These are phyloP conservation scores for Suhomyces tanzawaensis DNA, from an alignment of 805 yeast genomes.

Conservation along the genomic window DNA sequence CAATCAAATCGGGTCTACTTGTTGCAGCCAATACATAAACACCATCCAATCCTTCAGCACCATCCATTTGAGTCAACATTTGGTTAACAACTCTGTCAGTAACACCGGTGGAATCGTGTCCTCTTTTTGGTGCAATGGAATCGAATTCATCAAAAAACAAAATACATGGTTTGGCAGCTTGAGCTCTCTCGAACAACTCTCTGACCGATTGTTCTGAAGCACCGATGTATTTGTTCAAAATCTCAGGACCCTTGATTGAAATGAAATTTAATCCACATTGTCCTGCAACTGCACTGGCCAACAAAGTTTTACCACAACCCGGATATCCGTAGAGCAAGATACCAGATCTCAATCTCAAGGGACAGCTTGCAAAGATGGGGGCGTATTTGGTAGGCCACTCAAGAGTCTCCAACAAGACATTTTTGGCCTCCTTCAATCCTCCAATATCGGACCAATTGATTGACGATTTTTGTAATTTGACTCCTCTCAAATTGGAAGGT, in stretches of 20 bases:
- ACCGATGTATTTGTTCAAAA: conserved; percentile 91
- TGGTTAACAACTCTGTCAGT: conserved; percentile 98
- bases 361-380: conserved; percentile 88
- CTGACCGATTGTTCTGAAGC: conserved; percentile 95
- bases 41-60: conserved; percentile 94
- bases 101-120: conserved; percentile 96
- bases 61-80: conserved; percentile 97
- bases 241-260: conserved; percentile 93
- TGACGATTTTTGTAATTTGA: conserved; percentile 74
- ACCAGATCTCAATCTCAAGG: conserved; percentile 85
- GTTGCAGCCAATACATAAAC: conserved; percentile 97
- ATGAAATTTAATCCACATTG: conserved; percentile 93
- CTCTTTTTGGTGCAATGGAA: conserved; percentile 96
- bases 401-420: conserved; percentile 74
- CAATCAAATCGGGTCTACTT: conserved; percentile 91
- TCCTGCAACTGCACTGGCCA: conserved; percentile 91
- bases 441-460: conserved; percentile 88
- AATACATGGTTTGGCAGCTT: conserved; percentile 90
- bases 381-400: conserved; percentile 98
- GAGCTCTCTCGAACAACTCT: conserved; percentile 90
- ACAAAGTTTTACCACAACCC: conserved; percentile 93
- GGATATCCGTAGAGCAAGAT: conserved; percentile 91
- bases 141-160: conserved; percentile 94
- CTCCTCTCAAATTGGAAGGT: conserved; percentile 84
- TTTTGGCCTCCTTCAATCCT: conserved; percentile 76